A percentile compares a stretch with the other conserved stretches of the same genome.
Evolutionary conservation across 2,329 filamentous ascomycete genomes (phyloP).

Genomic region (Fonsecaea nubica): DNA sequence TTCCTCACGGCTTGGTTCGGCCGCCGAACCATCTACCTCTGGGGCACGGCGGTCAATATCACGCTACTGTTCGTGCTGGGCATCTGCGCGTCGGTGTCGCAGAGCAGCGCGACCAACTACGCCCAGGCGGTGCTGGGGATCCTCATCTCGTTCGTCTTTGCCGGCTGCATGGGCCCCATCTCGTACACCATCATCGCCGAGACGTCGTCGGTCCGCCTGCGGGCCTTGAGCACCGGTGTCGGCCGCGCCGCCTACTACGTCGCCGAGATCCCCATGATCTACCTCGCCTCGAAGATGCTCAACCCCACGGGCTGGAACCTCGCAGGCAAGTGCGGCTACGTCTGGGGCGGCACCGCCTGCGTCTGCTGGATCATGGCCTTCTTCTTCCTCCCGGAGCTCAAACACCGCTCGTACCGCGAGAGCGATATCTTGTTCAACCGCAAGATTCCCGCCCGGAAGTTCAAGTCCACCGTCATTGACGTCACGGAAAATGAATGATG

Average conservation of each 20-base stretch:
- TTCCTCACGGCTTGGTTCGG: conserved; percentile 69
- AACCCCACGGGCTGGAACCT: conserved; percentile 53
- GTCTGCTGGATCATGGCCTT: conserved; percentile 60
- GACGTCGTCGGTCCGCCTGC: conserved; percentile 68
- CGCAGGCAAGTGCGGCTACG: conserved; percentile 64
- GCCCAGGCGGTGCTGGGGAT: conserved; percentile 69
- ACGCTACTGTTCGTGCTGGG: conserved; percentile 64
- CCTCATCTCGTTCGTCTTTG: conserved; percentile 70
- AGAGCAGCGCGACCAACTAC: conserved; percentile 50
- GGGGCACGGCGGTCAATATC: conserved; percentile 62
- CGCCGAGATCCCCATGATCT: conserved; percentile 70
- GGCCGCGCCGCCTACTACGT: conserved; percentile 70
- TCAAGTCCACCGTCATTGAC: conserved; percentile 59
- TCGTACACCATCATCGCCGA: conserved; percentile 73
- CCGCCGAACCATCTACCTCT: conserved; percentile 69
- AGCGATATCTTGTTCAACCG: conserved; percentile 67
- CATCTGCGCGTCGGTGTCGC: conserved; percentile 61
- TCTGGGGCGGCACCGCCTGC: conserved; percentile 65
- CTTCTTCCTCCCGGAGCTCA: conserved; percentile 63
- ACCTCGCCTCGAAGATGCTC: conserved; percentile 54
- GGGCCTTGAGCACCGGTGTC: conserved; percentile 69
- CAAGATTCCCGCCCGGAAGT: conserved; percentile 59
- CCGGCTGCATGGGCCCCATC: conserved; percentile 66
- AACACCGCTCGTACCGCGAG: conserved; percentile 64
- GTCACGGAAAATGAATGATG: conserved; percentile 67